Evolutionary conservation across 495 filamentous ascomycete genomes (phyloP).

Genomic region (Haplographium delicatum): DNA sequence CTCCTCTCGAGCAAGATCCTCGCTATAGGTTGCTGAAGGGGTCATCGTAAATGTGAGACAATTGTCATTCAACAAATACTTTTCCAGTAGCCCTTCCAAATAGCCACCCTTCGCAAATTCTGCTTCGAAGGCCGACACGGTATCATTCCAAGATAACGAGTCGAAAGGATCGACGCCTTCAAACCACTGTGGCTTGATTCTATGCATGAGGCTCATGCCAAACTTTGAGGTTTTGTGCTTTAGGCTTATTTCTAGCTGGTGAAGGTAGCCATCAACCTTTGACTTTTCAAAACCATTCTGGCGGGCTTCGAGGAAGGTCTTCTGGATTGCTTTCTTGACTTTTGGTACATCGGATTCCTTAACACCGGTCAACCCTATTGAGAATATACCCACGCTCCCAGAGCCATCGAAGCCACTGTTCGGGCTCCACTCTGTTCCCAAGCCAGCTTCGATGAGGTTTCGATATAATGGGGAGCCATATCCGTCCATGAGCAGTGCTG

Average conservation of each 20-base stretch:
- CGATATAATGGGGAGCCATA: slow-evolving; percentile 93
- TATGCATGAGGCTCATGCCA: slow-evolving; percentile 83
- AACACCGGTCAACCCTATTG: slow-evolving; percentile 83
- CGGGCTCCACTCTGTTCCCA: slow-evolving; percentile 88
- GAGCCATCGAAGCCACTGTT: slow-evolving; percentile 87
- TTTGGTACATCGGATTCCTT: slow-evolving; percentile 69
- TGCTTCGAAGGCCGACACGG: slow-evolving; percentile 71
- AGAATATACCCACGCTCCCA: slow-evolving; percentile 73
- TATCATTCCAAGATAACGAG: slow-evolving; percentile 83
- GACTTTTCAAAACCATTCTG: slow-evolving; percentile 75
- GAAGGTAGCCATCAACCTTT: slow-evolving; percentile 89
- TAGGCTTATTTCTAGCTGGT: slow-evolving; percentile 82
- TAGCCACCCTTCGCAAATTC: slow-evolving; percentile 67
- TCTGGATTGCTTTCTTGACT: slow-evolving; percentile 65
- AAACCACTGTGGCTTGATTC: slow-evolving; percentile 87
- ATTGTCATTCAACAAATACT: slow-evolving; percentile 82
- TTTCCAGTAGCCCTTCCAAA: slow-evolving; percentile 78
- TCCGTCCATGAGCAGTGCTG: slow-evolving; percentile 79
- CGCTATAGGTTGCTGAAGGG: slow-evolving; percentile 66
- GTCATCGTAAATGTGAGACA: slow-evolving; percentile 93
- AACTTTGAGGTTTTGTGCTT: slow-evolving; percentile 96
- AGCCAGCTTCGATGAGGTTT: slow-evolving; percentile 81
- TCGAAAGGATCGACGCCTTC: slow-evolving; percentile 91
- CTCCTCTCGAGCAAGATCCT: slow-evolving; percentile 76
- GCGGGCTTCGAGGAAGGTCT: slow-evolving; percentile 59